Percentiles rank a stretch among this genome's conserved stretches.
phyloP scores from a whole-genome alignment of 495 filamentous ascomycete genomes.

The Pyronema omphalodes region DNA sequence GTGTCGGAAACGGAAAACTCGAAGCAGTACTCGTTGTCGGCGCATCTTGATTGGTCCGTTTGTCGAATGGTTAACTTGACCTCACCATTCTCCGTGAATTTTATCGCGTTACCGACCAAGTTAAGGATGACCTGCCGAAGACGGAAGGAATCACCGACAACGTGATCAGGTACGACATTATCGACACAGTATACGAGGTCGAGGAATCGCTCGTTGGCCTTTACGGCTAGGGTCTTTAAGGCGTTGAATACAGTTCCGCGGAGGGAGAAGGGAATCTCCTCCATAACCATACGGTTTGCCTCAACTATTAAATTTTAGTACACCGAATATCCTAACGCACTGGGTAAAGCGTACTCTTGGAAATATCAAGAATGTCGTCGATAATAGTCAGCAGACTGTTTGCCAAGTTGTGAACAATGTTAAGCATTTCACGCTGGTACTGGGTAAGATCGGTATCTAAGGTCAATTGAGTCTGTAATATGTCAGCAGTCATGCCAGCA shows the following conservation, averaged over 20 bases:
- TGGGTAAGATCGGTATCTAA: constrained; percentile 87
- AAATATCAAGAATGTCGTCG: constrained; percentile 96
- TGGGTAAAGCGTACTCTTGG: constrained; percentile 42
- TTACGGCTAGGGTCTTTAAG: constrained; percentile 85
- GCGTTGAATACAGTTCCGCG: constrained; percentile 95
- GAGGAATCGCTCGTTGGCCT: constrained; percentile 92
- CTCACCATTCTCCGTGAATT: constrained; percentile 95
- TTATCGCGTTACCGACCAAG: constrained; percentile 68
- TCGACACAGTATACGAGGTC: constrained; percentile 90
- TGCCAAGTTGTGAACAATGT: constrained; percentile 92
- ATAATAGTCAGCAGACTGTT: constrained; percentile 97
- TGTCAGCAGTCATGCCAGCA: constrained; percentile 32
- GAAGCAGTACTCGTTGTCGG: constrained; percentile 68
- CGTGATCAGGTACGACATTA: constrained; percentile 85
- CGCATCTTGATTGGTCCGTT: constrained; percentile 47
- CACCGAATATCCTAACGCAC: neutral
- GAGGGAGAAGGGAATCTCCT: constrained; percentile 91
- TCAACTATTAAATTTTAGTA: constrained; percentile 36
- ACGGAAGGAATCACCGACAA: constrained; percentile 93
- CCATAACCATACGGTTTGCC: constrained; percentile 98
- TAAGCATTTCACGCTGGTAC: constrained; percentile 95
- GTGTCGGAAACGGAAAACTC: constrained; percentile 96
- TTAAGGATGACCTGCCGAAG: constrained; percentile 86
- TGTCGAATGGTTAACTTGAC: constrained; percentile 85
- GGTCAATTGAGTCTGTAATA: constrained; percentile 92